phyloP scores from a whole-genome alignment of 2,329 filamentous ascomycete genomes.

The Calcarisporium arbuscula region DNA sequence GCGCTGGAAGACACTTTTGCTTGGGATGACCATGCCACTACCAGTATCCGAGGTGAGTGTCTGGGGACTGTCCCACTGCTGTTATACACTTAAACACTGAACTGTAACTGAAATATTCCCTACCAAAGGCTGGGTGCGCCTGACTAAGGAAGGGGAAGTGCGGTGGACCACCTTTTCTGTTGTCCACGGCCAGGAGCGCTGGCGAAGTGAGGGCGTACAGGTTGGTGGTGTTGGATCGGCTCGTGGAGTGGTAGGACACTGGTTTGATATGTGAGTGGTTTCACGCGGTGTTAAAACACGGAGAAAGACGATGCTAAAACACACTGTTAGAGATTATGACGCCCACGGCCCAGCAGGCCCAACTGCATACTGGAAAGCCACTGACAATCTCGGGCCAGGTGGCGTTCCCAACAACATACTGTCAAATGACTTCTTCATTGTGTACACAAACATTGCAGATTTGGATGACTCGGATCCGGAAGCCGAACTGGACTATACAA shows the following conservation, averaged over 20 bases:
- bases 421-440: conserved; percentile 23
- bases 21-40: conserved; percentile 65
- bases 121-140: conserved; percentile 50
- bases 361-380: conserved; percentile 72
- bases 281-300: no score
- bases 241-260: conserved; percentile 65
- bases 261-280: conserved; percentile 70
- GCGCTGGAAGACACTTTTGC: conserved; percentile 57
- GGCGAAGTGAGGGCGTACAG: conserved; percentile 73
- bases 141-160: conserved; percentile 65
- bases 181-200: conserved; percentile 58
- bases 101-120: conserved; percentile 17
- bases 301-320: no score
- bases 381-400: conserved; percentile 41
- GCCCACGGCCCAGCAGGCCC: conserved; percentile 65
- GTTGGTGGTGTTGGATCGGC: conserved; percentile 60
- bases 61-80: not conserved
- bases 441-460: conserved; percentile 17
- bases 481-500: conserved; percentile 19
- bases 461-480: conserved; percentile 16
- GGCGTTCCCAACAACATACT: conserved; percentile 21
- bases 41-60: conserved; percentile 53
- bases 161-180: conserved; percentile 67
- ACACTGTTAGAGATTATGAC: conserved; percentile 50
- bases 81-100: conserved; percentile 2